Conservation (phyloP, 2,329 filamentous ascomycete species). For the Pseudogymnoascus sp. region DNA sequence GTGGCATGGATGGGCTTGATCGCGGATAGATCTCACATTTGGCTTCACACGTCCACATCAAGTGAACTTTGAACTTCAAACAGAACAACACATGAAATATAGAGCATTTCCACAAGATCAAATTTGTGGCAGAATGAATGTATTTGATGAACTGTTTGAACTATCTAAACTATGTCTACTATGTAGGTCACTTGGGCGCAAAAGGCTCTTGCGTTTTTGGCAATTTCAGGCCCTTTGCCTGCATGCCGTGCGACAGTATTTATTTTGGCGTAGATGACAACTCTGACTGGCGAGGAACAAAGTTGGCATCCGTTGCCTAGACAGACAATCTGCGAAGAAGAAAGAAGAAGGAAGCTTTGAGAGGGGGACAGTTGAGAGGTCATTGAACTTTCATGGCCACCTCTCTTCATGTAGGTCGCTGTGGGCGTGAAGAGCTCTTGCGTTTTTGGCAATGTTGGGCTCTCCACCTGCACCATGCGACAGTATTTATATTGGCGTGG, state of each 20-base stretch:
- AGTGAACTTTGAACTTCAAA: background rate
- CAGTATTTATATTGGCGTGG: background rate
- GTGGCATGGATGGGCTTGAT: background rate
- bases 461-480: background rate
- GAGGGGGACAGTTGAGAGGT: background rate
- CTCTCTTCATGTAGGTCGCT: background rate
- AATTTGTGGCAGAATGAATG: background rate
- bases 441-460: background rate
- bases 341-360: background rate
- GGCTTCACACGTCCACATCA: background rate
- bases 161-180: background rate
- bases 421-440: slow-evolving; percentile 1
- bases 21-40: background rate
- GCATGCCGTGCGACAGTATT: background rate
- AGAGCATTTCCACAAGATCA: background rate
- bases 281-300: background rate
- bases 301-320: background rate
- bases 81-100: background rate
- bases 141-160: background rate
- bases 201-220: background rate
- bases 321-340: background rate
- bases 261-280: background rate
- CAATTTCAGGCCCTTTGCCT: background rate
- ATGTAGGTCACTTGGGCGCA: background rate
- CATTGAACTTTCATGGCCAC: background rate